These are phyloP conservation scores for Colletotrichum trifolii DNA, from an alignment of 2,329 filamentous ascomycete species.

Conservation along the genomic window DNA sequence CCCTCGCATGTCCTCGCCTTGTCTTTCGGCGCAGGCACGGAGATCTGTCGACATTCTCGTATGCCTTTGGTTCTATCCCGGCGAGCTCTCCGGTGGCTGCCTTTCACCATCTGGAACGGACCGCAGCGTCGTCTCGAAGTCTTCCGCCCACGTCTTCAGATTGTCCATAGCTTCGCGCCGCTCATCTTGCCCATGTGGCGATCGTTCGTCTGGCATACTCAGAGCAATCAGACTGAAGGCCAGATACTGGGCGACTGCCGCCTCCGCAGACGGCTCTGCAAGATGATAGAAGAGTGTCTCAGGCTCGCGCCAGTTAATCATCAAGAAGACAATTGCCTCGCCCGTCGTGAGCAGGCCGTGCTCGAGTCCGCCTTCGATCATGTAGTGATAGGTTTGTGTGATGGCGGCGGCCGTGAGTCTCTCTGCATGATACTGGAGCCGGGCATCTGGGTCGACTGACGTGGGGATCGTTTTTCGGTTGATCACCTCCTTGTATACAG, in stretches of 20 bases:
- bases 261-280: constrained; percentile 43
- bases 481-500: background rate
- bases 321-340: constrained; percentile 57
- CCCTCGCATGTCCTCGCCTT: too few species aligned
- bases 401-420: constrained; percentile 48
- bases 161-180: too few species aligned
- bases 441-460: background rate
- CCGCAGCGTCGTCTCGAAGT: constrained; percentile 33
- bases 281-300: constrained; percentile 46
- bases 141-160: constrained; percentile 43
- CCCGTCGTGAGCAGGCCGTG: constrained; percentile 56
- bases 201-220: too few species aligned
- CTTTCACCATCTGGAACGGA: too few species aligned
- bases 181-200: constrained; percentile 36
- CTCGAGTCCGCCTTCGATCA: constrained; percentile 57
- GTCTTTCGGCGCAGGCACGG: too few species aligned
- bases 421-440: too few species aligned
- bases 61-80: too few species aligned
- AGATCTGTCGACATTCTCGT: too few species aligned
- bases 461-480: background rate
- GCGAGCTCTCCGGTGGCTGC: too few species aligned
- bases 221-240: constrained; percentile 33
- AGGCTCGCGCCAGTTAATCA: constrained; percentile 44
- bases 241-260: constrained; percentile 45
- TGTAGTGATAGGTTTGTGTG: constrained; percentile 61